Percentiles rank a stretch among this genome's conserved stretches.
Conservation (phyloP, 805 yeast genomes). For the Aciculoconidium aculeatum region DNA sequence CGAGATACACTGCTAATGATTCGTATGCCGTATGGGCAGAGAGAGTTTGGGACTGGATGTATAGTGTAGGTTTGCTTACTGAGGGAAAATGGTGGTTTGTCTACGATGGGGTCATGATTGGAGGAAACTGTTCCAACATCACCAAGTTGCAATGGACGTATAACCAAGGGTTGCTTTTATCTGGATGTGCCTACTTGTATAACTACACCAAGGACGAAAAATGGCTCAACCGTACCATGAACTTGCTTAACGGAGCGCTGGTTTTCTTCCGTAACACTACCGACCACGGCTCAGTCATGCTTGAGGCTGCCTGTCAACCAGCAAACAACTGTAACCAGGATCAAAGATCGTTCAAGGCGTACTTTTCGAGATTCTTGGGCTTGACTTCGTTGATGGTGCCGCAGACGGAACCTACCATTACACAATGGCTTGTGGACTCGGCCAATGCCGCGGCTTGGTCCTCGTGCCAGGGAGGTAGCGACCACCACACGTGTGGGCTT, state of each 20-base stretch:
- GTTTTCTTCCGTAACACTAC: constrained; percentile 45
- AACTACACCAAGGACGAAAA: constrained; percentile 58
- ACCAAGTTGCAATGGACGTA: constrained; percentile 75
- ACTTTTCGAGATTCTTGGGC: constrained; percentile 68
- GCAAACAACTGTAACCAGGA: constrained; percentile 66
- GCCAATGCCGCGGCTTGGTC: constrained; percentile 53
- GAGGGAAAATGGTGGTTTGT: constrained; percentile 44
- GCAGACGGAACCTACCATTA: constrained; percentile 41
- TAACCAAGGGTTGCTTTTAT: constrained; percentile 72
- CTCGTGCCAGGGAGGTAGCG: constrained; percentile 73
- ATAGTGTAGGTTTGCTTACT: constrained; percentile 34
- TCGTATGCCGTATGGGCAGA: constrained; percentile 38
- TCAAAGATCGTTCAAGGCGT: constrained; percentile 90
- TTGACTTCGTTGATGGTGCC: constrained; percentile 71
- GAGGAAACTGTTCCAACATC: constrained; percentile 55
- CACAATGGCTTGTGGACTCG: constrained; percentile 34
- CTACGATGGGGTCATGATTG: constrained; percentile 69
- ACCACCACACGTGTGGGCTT: constrained; percentile 78
- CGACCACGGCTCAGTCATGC: constrained; percentile 50
- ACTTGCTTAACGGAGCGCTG: constrained; percentile 48
- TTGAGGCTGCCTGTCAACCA: constrained; percentile 80
- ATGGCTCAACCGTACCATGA: constrained; percentile 62
- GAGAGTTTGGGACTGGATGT: constrained; percentile 42
- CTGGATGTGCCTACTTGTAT: constrained; percentile 79
- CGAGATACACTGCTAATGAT: constrained; percentile 35